phyloP scores from a whole-genome alignment of 1,284 basidiomycete species.

The Tilletia walkeri region DNA sequence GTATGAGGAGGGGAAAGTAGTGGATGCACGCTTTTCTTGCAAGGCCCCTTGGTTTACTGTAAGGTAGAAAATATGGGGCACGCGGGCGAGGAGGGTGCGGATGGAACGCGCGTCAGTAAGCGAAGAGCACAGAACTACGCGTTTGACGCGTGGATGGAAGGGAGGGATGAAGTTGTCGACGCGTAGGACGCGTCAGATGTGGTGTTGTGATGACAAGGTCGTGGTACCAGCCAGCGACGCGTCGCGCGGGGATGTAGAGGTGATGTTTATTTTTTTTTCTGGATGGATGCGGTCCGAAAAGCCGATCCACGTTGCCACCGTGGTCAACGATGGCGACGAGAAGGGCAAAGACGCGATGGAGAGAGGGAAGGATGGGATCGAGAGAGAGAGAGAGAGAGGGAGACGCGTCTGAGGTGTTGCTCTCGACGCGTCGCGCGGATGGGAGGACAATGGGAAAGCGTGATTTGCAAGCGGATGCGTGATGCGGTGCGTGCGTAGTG shows the following conservation, averaged over 20 bases:
- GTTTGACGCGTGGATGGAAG: background rate
- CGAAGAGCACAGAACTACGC: background rate
- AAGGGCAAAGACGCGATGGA: background rate
- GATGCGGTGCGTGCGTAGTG: too few relatives aligned
- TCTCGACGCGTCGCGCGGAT: conserved; percentile 12
- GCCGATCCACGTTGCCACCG: background rate
- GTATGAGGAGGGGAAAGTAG: background rate
- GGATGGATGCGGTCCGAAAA: too few relatives aligned
- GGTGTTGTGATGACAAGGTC: background rate
- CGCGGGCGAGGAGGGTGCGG: background rate
- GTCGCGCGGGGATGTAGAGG: background rate
- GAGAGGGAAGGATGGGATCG: background rate
- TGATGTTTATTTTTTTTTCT: background rate
- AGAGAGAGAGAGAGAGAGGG: background rate
- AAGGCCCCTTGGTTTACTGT: background rate
- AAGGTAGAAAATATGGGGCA: background rate
- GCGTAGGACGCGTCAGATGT: conserved; percentile 5
- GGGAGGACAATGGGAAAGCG: background rate
- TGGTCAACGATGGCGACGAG: too few relatives aligned
- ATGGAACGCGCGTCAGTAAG: background rate
- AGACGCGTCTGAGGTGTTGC: background rate
- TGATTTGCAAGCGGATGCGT: too few relatives aligned
- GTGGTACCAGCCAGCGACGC: background rate
- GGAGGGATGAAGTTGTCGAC: background rate
- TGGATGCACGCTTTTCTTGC: background rate